Evolutionary conservation across 2,329 filamentous ascomycete genomes (phyloP).

Genomic region (Helminthosporium solani): DNA sequence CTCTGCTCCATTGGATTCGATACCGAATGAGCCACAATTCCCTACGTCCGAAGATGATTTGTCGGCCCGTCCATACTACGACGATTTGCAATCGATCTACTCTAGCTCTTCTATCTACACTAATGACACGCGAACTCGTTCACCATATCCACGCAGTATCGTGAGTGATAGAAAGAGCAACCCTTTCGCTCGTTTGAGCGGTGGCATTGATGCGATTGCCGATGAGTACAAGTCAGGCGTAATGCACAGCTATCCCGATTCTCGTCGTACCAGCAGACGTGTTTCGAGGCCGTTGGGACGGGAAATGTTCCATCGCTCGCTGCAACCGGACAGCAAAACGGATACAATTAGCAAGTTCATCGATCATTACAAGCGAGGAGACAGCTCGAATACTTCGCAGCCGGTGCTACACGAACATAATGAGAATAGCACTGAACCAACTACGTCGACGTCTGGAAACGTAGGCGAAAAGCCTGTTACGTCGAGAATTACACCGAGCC

Average conservation of each 20-base stretch:
- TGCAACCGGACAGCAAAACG: slow-evolving; percentile 21
- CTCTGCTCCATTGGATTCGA: not conserved
- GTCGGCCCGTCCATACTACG: slow-evolving; percentile 26
- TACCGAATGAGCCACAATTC: slow-evolving; percentile 6
- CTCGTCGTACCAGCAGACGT: slow-evolving; percentile 11
- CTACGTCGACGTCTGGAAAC: not conserved
- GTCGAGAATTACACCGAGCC: slow-evolving; percentile 9
- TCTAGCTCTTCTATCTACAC: slow-evolving; percentile 36
- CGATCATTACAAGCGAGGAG: slow-evolving; percentile 25
- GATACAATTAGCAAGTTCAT: slow-evolving; percentile 39
- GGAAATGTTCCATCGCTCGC: slow-evolving; percentile 15
- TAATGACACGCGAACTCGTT: slow-evolving; percentile 20
- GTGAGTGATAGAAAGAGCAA: slow-evolving; percentile 23
- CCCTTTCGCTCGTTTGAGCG: slow-evolving; percentile 20
- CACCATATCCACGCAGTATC: slow-evolving; percentile 22
- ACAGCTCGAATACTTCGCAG: slow-evolving; percentile 8
- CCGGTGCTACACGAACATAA: slow-evolving; percentile 1
- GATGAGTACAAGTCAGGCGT: slow-evolving; percentile 17
- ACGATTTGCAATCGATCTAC: slow-evolving; percentile 32
- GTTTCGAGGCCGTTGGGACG: slow-evolving; percentile 15
- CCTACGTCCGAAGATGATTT: slow-evolving; percentile 14
- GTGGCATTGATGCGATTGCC: slow-evolving; percentile 13
- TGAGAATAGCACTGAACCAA: not conserved
- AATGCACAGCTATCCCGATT: slow-evolving; percentile 14
- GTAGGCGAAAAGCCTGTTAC: slow-evolving; percentile 3